Percentiles rank a stretch among this genome's conserved stretches.
phyloP scores from a whole-genome alignment of 1,284 basidiomycete species.

The Takashimella koratensis region DNA sequence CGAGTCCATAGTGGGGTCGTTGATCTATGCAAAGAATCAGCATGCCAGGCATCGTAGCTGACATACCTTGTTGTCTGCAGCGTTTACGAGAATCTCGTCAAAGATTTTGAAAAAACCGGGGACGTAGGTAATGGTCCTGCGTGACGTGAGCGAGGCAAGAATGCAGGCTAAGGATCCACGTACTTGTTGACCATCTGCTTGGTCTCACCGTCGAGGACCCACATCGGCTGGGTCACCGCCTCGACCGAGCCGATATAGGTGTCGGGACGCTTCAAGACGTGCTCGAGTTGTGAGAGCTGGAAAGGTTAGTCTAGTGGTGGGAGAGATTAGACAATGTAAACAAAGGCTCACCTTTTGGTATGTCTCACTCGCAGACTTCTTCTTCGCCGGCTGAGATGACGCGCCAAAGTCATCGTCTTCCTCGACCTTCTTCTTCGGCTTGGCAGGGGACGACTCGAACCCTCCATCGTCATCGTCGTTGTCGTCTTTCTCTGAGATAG shows the following conservation, averaged over 20 bases:
- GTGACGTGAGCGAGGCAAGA: neutral
- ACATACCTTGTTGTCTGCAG: constrained; percentile 90
- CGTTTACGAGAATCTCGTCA: constrained; percentile 98
- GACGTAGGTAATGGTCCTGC: constrained; percentile 78
- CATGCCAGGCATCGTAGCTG: neutral
- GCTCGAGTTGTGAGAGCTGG: constrained; percentile 92
- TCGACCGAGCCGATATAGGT: constrained; percentile 97
- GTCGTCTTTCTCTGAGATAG: constrained; percentile 55
- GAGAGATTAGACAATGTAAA: constrained; percentile 6
- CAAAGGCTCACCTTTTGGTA: constrained; percentile 74
- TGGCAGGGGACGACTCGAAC: constrained; percentile 34
- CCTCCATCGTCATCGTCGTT: constrained; percentile 33
- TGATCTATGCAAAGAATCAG: constrained; percentile 59
- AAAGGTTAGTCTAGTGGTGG: too few species aligned
- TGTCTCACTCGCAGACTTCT: constrained; percentile 86
- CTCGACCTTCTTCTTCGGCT: constrained; percentile 21
- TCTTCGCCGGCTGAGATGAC: constrained; percentile 48
- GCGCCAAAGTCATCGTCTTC: constrained; percentile 25
- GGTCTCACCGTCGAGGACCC: constrained; percentile 77
- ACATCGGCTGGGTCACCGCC: constrained; percentile 76
- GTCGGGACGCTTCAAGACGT: constrained; percentile 93
- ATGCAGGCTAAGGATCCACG: constrained; percentile 10
- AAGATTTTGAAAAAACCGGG: constrained; percentile 99
- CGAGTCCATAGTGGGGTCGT: constrained; percentile 81
- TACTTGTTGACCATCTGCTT: constrained; percentile 72